phyloP scores from a whole-genome alignment of 2,329 filamentous ascomycete genomes.

The Thielaviopsis cerberus region DNA sequence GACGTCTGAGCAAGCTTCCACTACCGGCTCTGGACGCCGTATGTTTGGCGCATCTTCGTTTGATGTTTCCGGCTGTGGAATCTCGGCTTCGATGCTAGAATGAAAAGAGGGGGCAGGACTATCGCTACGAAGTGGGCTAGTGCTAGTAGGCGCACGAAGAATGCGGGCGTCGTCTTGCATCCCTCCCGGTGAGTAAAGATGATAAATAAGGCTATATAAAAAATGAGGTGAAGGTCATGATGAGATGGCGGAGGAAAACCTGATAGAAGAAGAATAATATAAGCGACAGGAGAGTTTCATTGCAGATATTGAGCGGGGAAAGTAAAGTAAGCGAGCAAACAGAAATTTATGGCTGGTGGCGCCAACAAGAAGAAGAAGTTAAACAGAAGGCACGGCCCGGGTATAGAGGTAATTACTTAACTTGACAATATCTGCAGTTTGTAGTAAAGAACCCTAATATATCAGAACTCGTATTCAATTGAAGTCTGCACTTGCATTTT shows the following conservation, averaged over 20 bases:
- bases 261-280: background rate
- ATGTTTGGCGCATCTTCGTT: background rate
- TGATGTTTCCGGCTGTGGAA: background rate
- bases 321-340: background rate
- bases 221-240: background rate
- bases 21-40: background rate
- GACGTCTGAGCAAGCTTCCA: slow-evolving; percentile 4
- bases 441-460: no score
- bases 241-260: background rate
- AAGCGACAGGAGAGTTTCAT: background rate
- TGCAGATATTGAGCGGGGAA: background rate
- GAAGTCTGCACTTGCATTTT: background rate
- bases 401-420: no score
- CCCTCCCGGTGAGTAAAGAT: background rate
- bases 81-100: background rate
- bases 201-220: background rate
- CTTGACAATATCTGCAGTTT: no score
- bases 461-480: no score
- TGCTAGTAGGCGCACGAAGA: background rate
- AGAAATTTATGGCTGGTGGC: background rate
- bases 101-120: background rate
- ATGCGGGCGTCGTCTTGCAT: background rate
- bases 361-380: background rate
- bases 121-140: background rate
- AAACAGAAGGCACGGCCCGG: background rate